Conservation (phyloP, 202 grass and related monocot genomes). For the Setaria viridis region DNA sequence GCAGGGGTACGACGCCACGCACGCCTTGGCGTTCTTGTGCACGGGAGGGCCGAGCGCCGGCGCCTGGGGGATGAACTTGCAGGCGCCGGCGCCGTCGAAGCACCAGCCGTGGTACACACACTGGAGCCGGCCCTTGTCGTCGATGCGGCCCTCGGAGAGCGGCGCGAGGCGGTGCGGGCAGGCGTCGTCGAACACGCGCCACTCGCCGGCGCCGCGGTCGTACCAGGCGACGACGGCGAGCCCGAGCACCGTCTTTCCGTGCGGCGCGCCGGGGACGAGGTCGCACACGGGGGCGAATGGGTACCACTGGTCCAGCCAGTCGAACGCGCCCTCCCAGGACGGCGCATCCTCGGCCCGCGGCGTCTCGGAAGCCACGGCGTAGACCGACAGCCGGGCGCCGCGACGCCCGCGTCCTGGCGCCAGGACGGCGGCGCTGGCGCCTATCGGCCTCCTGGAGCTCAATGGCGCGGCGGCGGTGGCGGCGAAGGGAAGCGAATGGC, state of each 20-base stretch:
- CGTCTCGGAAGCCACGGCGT: slow-evolving; percentile 31
- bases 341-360: slow-evolving; percentile 2
- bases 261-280: slow-evolving; percentile 70
- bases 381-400: neutral
- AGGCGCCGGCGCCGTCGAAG: slow-evolving; percentile 80
- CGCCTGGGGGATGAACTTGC: slow-evolving; percentile 85
- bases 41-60: slow-evolving; percentile 66
- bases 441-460: neutral
- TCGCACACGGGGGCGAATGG: slow-evolving; percentile 75
- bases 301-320: slow-evolving; percentile 93
- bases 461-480: neutral
- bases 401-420: neutral
- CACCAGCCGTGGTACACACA: slow-evolving; percentile 97
- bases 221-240: slow-evolving; percentile 79
- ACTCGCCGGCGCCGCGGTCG: slow-evolving; percentile 56
- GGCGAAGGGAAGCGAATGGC: neutral
- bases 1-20: slow-evolving; percentile 77
- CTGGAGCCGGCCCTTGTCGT: slow-evolving; percentile 75
- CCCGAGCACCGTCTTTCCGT: slow-evolving; percentile 84
- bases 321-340: slow-evolving; percentile 44
- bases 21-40: slow-evolving; percentile 69
- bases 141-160: slow-evolving; percentile 83
- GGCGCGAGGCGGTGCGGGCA: slow-evolving; percentile 90
- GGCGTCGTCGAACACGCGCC: slow-evolving; percentile 84
- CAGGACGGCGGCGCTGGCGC: neutral